Evolutionary conservation across 495 filamentous ascomycete genomes (phyloP), one percentile per base, ranked within the genome.

Genomic region (Beverwykella pulmonaria): DNA sequence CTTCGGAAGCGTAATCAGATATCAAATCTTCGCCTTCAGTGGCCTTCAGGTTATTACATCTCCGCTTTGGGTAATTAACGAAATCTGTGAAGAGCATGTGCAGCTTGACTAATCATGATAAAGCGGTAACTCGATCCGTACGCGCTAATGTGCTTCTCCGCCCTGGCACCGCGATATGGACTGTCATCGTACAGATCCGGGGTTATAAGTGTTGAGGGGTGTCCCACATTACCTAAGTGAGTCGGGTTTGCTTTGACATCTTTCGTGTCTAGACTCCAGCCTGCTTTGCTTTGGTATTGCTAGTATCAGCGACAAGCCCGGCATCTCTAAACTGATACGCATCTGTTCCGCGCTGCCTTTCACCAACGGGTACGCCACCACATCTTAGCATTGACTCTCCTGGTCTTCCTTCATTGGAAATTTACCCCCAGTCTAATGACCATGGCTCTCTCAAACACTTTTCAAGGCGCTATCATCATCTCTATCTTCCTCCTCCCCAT

Each of bases 401-500:
- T n/a, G n/a, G n/a, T n/a, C n/a, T n/a, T n/a, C n/a, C n/a, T n/a
- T n/a, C n/a, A n/a, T n/a, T n/a, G n/a, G n/a, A n/a, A n/a, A n/a
- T n/a, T n/a, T n/a, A 44, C 39, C 39, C 39, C 39, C 39, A 44
- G 17, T 14, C 39, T n/a, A n/a, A n/a, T 19, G 2, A 20, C 17
- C 12, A 71, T 71, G 68, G 58, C 59, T 29, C 60, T 67, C 9
- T 59, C 68, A 9, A 56, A 46, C n/a, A 22, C 53, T 17, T 20
- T 46, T 10, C 63, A 67, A 56, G 48, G 27, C 14, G 52, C 58
- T 14, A 64, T 71, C 12, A 59, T 64, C 19, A n/a, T 58, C 14
- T 29, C 64, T n/a, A 32, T 49, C 10, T 64, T 67, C 48, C 30
- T 71, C 30, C 44, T 71, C 25, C 68, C 63, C 36, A 41, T 71